A percentile compares a stretch with the other conserved stretches of the same genome.
phyloP scores from a whole-genome alignment of 306 rosid genomes.

The Alnus rubra region DNA sequence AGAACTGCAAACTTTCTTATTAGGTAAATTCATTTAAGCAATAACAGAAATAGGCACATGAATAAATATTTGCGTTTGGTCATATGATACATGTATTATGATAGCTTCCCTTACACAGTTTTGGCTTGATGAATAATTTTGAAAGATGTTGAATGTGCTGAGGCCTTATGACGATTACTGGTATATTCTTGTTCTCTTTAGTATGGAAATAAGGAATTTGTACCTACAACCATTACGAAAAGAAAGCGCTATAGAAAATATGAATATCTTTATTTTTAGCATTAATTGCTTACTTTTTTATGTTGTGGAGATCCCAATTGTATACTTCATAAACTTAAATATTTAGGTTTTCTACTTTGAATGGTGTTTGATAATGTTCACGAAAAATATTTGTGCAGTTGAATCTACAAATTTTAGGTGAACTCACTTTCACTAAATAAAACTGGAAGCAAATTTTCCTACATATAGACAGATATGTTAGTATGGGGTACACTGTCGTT shows the following conservation, averaged over 20 bases:
- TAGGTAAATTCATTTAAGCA: neutral
- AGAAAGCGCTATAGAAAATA: neutral
- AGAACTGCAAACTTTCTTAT: neutral
- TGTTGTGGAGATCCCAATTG: neutral
- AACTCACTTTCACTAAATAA: neutral
- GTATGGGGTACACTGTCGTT: neutral
- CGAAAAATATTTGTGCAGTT: neutral
- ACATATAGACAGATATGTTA: neutral
- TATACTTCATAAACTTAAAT: neutral
- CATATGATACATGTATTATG: conserved; percentile 13
- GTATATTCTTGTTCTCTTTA: neutral
- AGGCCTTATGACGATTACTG: neutral
- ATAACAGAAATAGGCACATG: neutral
- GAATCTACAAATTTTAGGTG: neutral
- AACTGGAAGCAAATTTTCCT: neutral
- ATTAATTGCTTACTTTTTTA: neutral
- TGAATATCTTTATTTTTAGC: neutral
- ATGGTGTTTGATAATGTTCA: neutral
- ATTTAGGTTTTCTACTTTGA: neutral
- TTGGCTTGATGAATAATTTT: neutral
- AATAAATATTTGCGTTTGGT: conserved; percentile 14
- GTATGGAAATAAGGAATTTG: neutral
- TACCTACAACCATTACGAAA: neutral
- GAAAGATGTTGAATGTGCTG: neutral
- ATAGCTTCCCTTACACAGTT: neutral